Evolutionary conservation across 495 filamentous ascomycete genomes (phyloP).

Genomic region (Tricharina praecox): DNA sequence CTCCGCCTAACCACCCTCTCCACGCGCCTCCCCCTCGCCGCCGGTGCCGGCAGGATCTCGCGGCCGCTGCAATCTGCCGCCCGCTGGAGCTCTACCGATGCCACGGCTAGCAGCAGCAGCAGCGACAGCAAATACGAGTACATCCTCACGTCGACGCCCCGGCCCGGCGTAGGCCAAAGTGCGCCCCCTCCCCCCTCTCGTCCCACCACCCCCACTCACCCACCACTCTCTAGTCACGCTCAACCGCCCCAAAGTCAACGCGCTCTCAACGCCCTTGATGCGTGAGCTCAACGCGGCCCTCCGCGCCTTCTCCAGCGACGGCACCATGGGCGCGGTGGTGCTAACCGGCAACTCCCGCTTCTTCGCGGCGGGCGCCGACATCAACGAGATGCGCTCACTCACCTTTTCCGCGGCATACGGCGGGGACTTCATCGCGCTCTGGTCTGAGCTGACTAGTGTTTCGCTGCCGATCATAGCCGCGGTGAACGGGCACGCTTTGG

Average conservation of each 20-base stretch:
- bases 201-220: no score
- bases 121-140: constrained; percentile 74
- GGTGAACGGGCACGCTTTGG: constrained; percentile 83
- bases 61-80: background rate
- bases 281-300: constrained; percentile 75
- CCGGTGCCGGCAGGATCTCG: background rate
- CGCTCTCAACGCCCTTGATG: constrained; percentile 75
- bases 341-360: constrained; percentile 75
- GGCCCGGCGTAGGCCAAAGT: constrained; percentile 82
- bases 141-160: constrained; percentile 62
- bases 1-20: background rate
- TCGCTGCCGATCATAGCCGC: constrained; percentile 88
- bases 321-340: constrained; percentile 51
- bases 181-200: constrained; percentile 24
- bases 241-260: constrained; percentile 89
- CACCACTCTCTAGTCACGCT: constrained; percentile 76
- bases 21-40: background rate
- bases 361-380: constrained; percentile 94
- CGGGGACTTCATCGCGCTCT: constrained; percentile 77
- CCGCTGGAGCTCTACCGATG: background rate
- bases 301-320: constrained; percentile 34
- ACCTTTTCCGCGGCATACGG: constrained; percentile 74
- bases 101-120: no score
- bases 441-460: constrained; percentile 68
- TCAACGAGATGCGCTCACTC: constrained; percentile 92